A percentile compares a stretch with the other conserved stretches of the same genome.
These are phyloP conservation scores for Phytopythium montanum DNA, from an alignment of 352 stramenopile genomes.

Conservation along the genomic window DNA sequence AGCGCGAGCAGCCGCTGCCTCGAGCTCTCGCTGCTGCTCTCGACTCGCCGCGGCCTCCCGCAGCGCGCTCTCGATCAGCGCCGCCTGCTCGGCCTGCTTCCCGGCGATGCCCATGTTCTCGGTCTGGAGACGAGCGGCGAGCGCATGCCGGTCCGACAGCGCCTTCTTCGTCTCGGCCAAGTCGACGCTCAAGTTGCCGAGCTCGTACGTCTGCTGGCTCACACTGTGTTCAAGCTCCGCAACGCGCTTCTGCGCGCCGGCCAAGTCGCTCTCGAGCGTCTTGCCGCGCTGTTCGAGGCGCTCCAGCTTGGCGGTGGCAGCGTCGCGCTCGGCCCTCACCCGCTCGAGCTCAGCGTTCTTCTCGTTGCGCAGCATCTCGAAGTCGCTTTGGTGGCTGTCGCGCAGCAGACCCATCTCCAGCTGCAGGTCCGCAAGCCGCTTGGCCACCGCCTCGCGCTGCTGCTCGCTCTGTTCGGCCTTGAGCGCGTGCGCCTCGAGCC, in stretches of 20 bases:
- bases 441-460: conserved; percentile 43
- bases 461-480: conserved; percentile 57
- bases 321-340: conserved; percentile 30
- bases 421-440: conserved; percentile 41
- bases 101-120: conserved; percentile 85
- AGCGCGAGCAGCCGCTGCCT: conserved; percentile 38
- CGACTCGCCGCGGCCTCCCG: conserved; percentile 49
- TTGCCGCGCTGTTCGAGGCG: conserved; percentile 5
- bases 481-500: conserved; percentile 58
- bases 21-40: conserved; percentile 37
- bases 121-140: conserved; percentile 76
- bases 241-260: conserved; percentile 30
- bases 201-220: conserved; percentile 50
- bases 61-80: conserved; percentile 63
- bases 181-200: conserved; percentile 68
- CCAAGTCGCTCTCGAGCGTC: conserved; percentile 31
- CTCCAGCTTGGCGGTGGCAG: conserved; percentile 21
- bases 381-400: conserved; percentile 52
- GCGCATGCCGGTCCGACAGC: conserved; percentile 76
- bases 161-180: conserved; percentile 80
- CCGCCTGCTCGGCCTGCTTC: conserved; percentile 75
- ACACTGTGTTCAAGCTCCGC: conserved; percentile 41
- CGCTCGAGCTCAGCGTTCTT: conserved; percentile 57
- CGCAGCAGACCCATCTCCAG: conserved; percentile 48
- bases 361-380: conserved; percentile 57